These are phyloP conservation scores for Raddia distichophylla DNA, from an alignment of 176 grass and related monocot species.

Conservation along the genomic window DNA sequence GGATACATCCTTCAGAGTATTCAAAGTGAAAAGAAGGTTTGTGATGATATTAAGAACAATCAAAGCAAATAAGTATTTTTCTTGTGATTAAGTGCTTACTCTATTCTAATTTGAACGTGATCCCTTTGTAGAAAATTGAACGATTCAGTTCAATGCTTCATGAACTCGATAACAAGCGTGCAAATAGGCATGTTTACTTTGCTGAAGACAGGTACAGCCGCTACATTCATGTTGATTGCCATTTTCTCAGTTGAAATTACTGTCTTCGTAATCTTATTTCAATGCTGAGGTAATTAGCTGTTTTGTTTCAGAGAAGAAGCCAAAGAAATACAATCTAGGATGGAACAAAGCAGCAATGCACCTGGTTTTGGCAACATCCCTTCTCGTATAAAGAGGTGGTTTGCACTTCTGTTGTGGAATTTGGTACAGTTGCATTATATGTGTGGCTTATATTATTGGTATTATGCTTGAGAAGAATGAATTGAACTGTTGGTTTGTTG, in stretches of 20 bases:
- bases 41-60: slow-evolving; percentile 16
- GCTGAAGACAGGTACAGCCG: slow-evolving; percentile 71
- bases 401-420: neutral
- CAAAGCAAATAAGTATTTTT: slow-evolving; percentile 7
- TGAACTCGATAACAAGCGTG: slow-evolving; percentile 60
- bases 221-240: slow-evolving; percentile 31
- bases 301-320: slow-evolving; percentile 77
- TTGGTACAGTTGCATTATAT: neutral
- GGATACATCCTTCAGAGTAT: slow-evolving; percentile 78
- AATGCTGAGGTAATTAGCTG: slow-evolving; percentile 22
- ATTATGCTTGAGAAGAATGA: neutral
- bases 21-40: slow-evolving; percentile 92
- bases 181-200: slow-evolving; percentile 87
- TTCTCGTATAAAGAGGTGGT: slow-evolving; percentile 76
- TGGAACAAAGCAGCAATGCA: slow-evolving; percentile 45
- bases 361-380: slow-evolving; percentile 60
- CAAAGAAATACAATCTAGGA: slow-evolving; percentile 72
- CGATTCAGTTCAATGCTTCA: slow-evolving; percentile 78
- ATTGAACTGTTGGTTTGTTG: neutral
- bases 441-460: neutral
- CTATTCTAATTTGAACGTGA: slow-evolving; percentile 19
- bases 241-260: neutral
- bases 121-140: slow-evolving; percentile 74
- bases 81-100: neutral
- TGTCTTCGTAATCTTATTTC: neutral